phyloP scores from a whole-genome alignment of 306 rosid species.

The Arachis stenosperma region DNA sequence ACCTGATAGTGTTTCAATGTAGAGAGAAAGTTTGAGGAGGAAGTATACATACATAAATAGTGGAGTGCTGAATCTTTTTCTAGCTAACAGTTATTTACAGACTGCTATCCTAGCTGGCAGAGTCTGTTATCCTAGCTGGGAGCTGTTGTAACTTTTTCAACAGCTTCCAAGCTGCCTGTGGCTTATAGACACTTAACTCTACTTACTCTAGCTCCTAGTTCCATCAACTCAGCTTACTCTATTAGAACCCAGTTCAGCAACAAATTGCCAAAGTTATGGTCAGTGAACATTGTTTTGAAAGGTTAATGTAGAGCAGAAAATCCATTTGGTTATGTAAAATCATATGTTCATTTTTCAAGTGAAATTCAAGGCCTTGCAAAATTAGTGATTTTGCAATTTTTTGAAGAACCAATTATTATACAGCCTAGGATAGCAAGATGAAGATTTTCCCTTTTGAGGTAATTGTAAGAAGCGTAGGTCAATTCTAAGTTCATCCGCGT shows the following conservation, averaged over 20 bases:
- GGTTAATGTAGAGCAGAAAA: not conserved
- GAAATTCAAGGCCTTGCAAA: slow-evolving; percentile 20
- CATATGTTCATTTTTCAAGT: not conserved
- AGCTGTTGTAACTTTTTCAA: too few species aligned
- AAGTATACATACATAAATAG: too few species aligned
- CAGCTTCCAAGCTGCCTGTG: too few species aligned
- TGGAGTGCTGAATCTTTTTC: too few species aligned
- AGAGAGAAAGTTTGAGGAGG: too few species aligned
- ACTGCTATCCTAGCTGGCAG: too few species aligned
- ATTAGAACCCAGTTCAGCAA: not conserved
- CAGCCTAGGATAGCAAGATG: not conserved
- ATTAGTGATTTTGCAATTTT: slow-evolving; percentile 11
- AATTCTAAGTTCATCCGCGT: slow-evolving; percentile 24
- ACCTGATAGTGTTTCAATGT: not conserved
- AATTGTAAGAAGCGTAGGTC: not conserved
- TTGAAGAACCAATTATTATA: not conserved
- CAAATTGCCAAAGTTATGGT: not conserved
- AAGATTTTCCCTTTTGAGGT: slow-evolving; percentile 4
- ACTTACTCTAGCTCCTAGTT: too few species aligned
- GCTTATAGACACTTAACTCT: too few species aligned
- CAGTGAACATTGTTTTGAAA: slow-evolving; percentile 7
- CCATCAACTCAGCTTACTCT: too few species aligned
- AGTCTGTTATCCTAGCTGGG: too few species aligned
- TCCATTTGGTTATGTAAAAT: slow-evolving; percentile 30
- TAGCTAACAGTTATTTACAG: too few species aligned